Base-by-base conservation (phyloP, 2,329 filamentous ascomycete genomes). In the Mollisiaceae sp. region DNA sequence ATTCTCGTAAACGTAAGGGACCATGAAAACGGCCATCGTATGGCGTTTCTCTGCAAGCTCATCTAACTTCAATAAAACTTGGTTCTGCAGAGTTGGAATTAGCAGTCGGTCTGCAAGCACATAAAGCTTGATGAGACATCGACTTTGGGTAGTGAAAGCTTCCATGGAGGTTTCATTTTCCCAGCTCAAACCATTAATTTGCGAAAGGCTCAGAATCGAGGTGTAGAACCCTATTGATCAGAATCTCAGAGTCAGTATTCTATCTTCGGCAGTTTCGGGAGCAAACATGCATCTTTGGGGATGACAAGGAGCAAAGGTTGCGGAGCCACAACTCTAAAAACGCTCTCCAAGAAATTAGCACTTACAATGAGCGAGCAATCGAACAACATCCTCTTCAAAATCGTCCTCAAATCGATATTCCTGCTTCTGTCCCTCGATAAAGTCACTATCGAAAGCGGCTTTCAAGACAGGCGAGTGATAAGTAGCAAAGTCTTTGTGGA, bases 381-480 rank as follows among this genome's bases (percentile, higher is more conserved):
- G 8, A 32, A 63, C 54, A 18, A 38, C 55, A 24, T 50, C 20
- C 8, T 50, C 45, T 11, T 50, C 45, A 8, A 24, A 22, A 2
- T 50, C n/a, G n/a, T 22, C 45, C 6, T 50, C 22, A 11, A 50
- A 27, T 11, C 45, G 20, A 9, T 50, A 50, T 20, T 50, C 45
- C 20, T 50, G 45, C n/a, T 22, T 50, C 22, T 63, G 41, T 5
- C 59, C 63, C 32, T 63, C 63, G 14, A 63, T 35, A 35, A 65
- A 65, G 1, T 12, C n/a, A 47, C 64, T 60, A 11, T 66, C 47
- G 41, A 67, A 65, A 11, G 67, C 64, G 3, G 47, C 60, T 2
- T 62, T 62, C 22, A 68, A 50, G 14, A 65, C 47, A 4, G 64
- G 59, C 5, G 59, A 64, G 24, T 41, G n/a, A 2, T 39, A 22